These are phyloP conservation scores for Entomortierella parvispora DNA, from an alignment of 192 early-diverging fungal genomes.

Conservation along the genomic window DNA sequence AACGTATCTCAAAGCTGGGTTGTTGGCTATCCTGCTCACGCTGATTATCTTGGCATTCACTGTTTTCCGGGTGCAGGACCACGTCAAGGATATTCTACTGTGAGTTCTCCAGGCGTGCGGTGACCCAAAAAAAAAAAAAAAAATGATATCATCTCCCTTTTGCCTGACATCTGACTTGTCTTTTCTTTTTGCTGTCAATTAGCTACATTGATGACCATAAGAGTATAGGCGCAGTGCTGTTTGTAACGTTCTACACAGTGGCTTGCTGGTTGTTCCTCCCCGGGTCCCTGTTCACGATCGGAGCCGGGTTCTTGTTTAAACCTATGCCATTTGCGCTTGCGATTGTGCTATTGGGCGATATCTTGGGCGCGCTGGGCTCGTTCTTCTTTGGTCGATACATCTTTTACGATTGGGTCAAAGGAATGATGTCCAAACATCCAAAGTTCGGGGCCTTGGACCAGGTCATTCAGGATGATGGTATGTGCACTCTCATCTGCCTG, in stretches of 20 bases:
- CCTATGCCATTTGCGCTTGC: slow-evolving; percentile 45
- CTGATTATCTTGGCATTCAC: slow-evolving; percentile 40
- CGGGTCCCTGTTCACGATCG: slow-evolving; percentile 53
- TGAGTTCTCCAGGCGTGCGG: neutral
- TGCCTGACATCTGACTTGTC: neutral
- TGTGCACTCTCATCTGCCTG: neutral
- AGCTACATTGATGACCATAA: slow-evolving; percentile 34
- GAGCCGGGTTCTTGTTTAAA: slow-evolving; percentile 56
- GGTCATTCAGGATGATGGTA: slow-evolving; percentile 59
- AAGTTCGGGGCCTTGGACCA: slow-evolving; percentile 50
- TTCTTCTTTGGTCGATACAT: slow-evolving; percentile 59
- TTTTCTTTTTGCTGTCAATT: neutral
- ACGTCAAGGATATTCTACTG: slow-evolving; percentile 54
- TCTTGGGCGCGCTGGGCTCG: slow-evolving; percentile 39
- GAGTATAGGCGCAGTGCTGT: slow-evolving; percentile 28
- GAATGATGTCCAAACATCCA: slow-evolving; percentile 51
- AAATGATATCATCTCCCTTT: neutral
- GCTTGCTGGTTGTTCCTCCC: slow-evolving; percentile 47
- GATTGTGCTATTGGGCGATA: slow-evolving; percentile 48
- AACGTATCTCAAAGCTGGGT: slow-evolving; percentile 33
- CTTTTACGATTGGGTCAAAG: slow-evolving; percentile 56
- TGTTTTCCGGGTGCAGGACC: slow-evolving; percentile 54
- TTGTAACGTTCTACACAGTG: slow-evolving; percentile 27
- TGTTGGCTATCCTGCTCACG: slow-evolving; percentile 23
- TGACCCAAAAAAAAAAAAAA: neutral